Conservation (phyloP, 2,329 filamentous ascomycete genomes). For the Albifimbria verrucaria region DNA sequence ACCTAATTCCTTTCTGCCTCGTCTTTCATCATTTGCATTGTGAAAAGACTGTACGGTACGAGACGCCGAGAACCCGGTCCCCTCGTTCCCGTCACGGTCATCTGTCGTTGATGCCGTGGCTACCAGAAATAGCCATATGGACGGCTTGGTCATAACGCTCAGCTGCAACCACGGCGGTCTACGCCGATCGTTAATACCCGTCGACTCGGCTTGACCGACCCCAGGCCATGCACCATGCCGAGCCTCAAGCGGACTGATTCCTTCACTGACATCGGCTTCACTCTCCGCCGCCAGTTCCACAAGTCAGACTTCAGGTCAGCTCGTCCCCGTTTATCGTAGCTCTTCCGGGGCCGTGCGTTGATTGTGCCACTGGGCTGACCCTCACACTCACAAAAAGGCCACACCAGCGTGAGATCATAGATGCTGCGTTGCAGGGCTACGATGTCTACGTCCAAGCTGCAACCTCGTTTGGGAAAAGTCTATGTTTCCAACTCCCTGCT, state of each 20-base stretch:
- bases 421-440: conserved; percentile 72
- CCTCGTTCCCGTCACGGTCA: too few relatives aligned
- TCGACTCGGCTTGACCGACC: too few relatives aligned
- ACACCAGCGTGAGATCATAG: conserved; percentile 82
- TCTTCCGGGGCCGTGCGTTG: background rate
- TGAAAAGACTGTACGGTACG: too few relatives aligned
- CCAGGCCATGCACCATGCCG: conserved; percentile 15
- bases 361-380: conserved; percentile 2
- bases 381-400: conserved; percentile 59
- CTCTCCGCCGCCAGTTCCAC: conserved; percentile 68
- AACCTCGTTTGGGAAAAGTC: conserved; percentile 86
- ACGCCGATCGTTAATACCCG: too few relatives aligned
- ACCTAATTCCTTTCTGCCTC: too few relatives aligned
- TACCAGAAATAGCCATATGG: too few relatives aligned
- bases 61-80: too few relatives aligned
- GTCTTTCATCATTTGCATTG: too few relatives aligned
- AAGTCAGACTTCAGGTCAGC: conserved; percentile 68
- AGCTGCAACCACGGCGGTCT: too few relatives aligned
- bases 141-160: too few relatives aligned
- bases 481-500: conserved; percentile 90
- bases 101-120: too few relatives aligned
- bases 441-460: conserved; percentile 94
- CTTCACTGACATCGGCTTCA: conserved; percentile 68
- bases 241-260: conserved; percentile 43
- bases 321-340: too few relatives aligned